Base-by-base conservation (phyloP, 257 asterid genomes). In the Ajuga chamaepitys region DNA sequence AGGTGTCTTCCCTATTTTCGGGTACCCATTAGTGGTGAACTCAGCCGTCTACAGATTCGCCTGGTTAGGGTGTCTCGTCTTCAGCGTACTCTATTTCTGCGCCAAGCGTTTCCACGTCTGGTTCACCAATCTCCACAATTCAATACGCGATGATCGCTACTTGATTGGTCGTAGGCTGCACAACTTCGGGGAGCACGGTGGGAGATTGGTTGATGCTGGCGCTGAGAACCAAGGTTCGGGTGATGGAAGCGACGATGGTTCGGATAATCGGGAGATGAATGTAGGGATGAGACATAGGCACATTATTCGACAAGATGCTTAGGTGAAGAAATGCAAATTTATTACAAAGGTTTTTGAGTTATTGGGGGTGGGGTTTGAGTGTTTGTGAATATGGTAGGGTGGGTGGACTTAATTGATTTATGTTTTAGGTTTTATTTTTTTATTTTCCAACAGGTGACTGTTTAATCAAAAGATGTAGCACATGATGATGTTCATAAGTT, bases 81-180 rank as follows among this genome's bases (percentile, higher is more conserved):
- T 86, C 55, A 89, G 95, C 58, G 74, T 86, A 41, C 40, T 94
- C 22, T 88, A 72, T 66, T 90, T 84, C 75, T 94, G 97, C 25
- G 95, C 80, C 56, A 89, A 90, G 76, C 87, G 99, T 16, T 94
- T 94, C 77, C 99, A 94, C 18, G 83, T 89, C 22, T 90, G 97
- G 99, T 90, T 94, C 82, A 87, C 92, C 52, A 94, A 86, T 70
- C 89, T 94, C 41, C 99, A 94, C 78, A 94, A 94, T 72, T 90
- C 99, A 1, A 94, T 94, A 58, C 94, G 97, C 1, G 99, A 94
- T 56, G 99, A 94, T 62, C 91, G 97, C 1, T 94, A 94, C 66
- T 71, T 94, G 80, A 80, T 94, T 50, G 99, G 99, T 25, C 88
- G 97, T 48, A 82, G 97, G 55, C 97, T 94, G 63, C 99, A 94